These are phyloP conservation scores for Torulaspora indica DNA, from an alignment of 805 yeast genomes.

Conservation along the genomic window DNA sequence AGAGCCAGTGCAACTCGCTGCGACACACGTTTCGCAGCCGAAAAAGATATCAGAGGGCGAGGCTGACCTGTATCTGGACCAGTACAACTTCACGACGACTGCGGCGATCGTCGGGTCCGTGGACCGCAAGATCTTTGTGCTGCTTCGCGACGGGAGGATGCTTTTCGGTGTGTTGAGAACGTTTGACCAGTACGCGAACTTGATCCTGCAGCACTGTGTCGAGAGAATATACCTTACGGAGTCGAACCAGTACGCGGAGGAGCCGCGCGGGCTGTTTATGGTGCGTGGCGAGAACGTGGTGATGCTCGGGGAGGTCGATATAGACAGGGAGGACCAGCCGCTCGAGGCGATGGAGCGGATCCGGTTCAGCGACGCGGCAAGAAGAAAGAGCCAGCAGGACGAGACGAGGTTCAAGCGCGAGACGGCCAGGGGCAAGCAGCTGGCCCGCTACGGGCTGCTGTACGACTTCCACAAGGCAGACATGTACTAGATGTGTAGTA, in stretches of 20 bases:
- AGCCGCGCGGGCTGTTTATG: conserved; percentile 72
- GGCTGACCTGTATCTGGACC: conserved; percentile 63
- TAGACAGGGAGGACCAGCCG: conserved; percentile 75
- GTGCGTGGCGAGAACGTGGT: conserved; percentile 96
- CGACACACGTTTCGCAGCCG: conserved; percentile 6
- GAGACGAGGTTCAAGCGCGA: conserved; percentile 40
- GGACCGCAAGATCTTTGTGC: conserved; percentile 74
- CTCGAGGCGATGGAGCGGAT: conserved; percentile 52
- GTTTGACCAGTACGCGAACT: conserved; percentile 90
- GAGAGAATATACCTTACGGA: conserved; percentile 73
- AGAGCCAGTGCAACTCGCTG: background rate
- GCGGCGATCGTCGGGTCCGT: conserved; percentile 88
- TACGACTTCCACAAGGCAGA: conserved; percentile 54
- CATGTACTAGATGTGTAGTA: conserved; percentile 40
- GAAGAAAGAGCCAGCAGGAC: conserved; percentile 34
- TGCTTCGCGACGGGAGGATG: conserved; percentile 84
- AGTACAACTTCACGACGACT: conserved; percentile 80
- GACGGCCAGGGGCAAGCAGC: conserved; percentile 43
- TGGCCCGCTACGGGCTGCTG: conserved; percentile 52
- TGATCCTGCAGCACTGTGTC: conserved; percentile 84
- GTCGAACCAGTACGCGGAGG: conserved; percentile 61
- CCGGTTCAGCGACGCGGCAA: conserved; percentile 58
- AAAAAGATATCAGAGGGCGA: conserved; percentile 39
- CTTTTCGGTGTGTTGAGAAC: conserved; percentile 87
- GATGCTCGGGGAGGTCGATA: conserved; percentile 88